Evolutionary conservation across 148 eudicot genomes (phyloP).

Genomic region (Suaeda aralocaspica): DNA sequence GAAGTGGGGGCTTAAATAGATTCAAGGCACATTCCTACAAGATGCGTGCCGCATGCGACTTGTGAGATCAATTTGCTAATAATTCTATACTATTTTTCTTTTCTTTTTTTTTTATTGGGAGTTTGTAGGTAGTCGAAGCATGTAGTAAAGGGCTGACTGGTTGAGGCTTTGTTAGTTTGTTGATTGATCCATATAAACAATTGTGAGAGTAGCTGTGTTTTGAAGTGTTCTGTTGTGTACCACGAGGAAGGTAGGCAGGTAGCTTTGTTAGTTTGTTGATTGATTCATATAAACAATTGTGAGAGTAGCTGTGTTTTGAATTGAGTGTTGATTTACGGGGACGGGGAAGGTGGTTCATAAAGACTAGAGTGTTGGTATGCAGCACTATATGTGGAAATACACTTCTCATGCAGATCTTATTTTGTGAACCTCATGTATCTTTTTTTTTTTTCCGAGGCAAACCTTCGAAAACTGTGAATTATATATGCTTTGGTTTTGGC

Average conservation of each 20-base stretch:
- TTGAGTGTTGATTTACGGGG: too few relatives aligned
- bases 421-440: too few relatives aligned
- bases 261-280: neutral
- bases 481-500: too few relatives aligned
- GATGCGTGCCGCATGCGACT: neutral
- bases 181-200: neutral
- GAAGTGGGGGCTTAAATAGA: too few relatives aligned
- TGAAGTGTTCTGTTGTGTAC: too few relatives aligned
- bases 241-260: too few relatives aligned
- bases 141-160: neutral
- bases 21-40: too few relatives aligned
- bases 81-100: too few relatives aligned
- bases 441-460: too few relatives aligned
- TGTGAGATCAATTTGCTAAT: neutral
- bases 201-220: neutral
- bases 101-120: neutral
- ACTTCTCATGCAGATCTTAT: too few relatives aligned
- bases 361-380: neutral
- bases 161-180: neutral
- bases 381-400: too few relatives aligned
- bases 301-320: neutral
- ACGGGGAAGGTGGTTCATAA: neutral
- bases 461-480: too few relatives aligned
- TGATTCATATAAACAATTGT: neutral
- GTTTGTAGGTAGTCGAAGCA: neutral